Conservation (phyloP, 2,329 filamentous ascomycete species). For the Penicillium capsulatum region DNA sequence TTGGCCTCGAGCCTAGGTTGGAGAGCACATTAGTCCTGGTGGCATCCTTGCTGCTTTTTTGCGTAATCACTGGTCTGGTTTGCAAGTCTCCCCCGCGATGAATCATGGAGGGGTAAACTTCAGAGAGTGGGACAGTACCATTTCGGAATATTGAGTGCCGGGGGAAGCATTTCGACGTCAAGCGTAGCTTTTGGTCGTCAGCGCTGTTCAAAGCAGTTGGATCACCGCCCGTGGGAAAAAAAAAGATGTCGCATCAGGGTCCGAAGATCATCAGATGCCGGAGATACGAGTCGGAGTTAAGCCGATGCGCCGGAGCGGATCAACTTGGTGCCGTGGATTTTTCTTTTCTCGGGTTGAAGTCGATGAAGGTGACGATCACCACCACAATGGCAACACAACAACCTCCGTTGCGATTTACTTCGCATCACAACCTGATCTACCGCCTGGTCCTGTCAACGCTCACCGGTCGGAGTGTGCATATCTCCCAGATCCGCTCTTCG, state of each 20-base stretch:
- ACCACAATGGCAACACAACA: slow-evolving; percentile 43
- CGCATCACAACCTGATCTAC: slow-evolving; percentile 75
- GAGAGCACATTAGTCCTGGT: too few relatives aligned
- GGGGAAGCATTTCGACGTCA: slow-evolving; percentile 39
- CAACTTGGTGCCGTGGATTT: slow-evolving; percentile 28
- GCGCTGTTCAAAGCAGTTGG: too few relatives aligned
- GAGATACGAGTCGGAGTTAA: slow-evolving; percentile 30
- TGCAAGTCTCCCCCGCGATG: slow-evolving; percentile 9
- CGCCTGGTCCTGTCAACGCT: slow-evolving; percentile 87
- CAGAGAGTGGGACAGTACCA: slow-evolving; percentile 31
- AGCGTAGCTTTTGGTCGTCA: too few relatives aligned
- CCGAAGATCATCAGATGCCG: slow-evolving; percentile 14
- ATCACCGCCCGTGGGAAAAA: too few relatives aligned
- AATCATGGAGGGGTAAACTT: slow-evolving; percentile 16
- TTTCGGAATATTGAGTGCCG: slow-evolving; percentile 45
- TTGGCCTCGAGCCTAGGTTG: slow-evolving; percentile 76
- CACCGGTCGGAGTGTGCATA: slow-evolving; percentile 81
- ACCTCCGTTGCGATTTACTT: slow-evolving; percentile 67
- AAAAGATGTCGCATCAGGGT: background rate
- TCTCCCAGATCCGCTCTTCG: slow-evolving; percentile 86
- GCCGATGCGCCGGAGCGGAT: slow-evolving; percentile 25
- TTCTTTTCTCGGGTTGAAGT: slow-evolving; percentile 26
- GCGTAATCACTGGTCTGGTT: background rate
- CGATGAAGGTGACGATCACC: slow-evolving; percentile 2
- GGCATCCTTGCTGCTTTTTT: background rate